Percentiles rank a stretch among this genome's conserved stretches.
Evolutionary conservation across 192 early-diverging fungal genomes (phyloP).

Genomic region (Linnemannia elongata): DNA sequence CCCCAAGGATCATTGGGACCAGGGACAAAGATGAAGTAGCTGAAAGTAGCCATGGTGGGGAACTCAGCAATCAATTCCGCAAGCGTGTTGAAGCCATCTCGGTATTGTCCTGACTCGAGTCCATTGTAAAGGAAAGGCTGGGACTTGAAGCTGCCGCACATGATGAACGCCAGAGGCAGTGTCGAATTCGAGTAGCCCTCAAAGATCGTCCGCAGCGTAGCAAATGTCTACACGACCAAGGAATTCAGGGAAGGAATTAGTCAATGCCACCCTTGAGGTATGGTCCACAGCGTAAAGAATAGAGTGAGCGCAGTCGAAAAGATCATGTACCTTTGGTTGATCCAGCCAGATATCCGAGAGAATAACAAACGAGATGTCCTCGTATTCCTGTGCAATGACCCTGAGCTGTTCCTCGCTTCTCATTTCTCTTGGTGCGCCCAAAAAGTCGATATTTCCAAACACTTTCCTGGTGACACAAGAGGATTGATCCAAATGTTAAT

Average conservation of each 20-base stretch:
- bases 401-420: constrained; percentile 66
- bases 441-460: constrained; percentile 69
- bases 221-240: constrained; percentile 65
- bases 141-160: constrained; percentile 91
- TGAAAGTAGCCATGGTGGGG: constrained; percentile 63
- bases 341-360: constrained; percentile 93
- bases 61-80: constrained; percentile 79
- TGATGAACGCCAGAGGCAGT: constrained; percentile 86
- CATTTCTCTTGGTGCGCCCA: constrained; percentile 65
- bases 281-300: too few species aligned
- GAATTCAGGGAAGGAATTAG: not conserved
- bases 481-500: not conserved
- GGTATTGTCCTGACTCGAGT: constrained; percentile 73
- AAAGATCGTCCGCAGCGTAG: constrained; percentile 79
- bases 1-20: constrained; percentile 89
- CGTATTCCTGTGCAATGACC: constrained; percentile 54
- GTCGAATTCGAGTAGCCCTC: constrained; percentile 76
- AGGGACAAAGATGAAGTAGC: constrained; percentile 93
- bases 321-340: constrained; percentile 71
- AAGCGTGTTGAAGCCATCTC: constrained; percentile 66
- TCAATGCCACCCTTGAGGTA: not conserved
- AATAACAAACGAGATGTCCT: constrained; percentile 79
- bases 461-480: constrained; percentile 45
- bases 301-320: too few species aligned
- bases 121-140: constrained; percentile 76